Conservation (phyloP, 371 early-diverging fungal species). For the Rhizomucor pusillus region DNA sequence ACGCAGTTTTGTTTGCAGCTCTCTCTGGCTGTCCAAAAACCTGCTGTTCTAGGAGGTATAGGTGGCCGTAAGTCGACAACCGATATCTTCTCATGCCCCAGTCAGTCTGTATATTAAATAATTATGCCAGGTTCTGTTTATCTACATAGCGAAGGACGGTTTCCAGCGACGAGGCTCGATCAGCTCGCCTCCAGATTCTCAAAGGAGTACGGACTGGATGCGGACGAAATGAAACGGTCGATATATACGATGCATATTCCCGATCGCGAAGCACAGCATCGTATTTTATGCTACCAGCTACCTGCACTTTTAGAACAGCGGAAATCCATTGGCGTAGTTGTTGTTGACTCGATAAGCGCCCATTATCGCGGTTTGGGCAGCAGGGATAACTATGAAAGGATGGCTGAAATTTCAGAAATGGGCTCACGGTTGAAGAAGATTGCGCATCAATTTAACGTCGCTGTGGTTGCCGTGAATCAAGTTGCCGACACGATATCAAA, state of each 20-base stretch:
- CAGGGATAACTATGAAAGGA: slow-evolving; percentile 35
- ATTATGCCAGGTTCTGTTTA: slow-evolving; percentile 54
- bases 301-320: slow-evolving; percentile 53
- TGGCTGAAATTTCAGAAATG: slow-evolving; percentile 56
- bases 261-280: slow-evolving; percentile 69
- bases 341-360: slow-evolving; percentile 86
- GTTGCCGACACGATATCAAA: slow-evolving; percentile 27
- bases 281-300: slow-evolving; percentile 68
- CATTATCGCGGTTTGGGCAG: slow-evolving; percentile 54
- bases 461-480: slow-evolving; percentile 58
- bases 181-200: slow-evolving; percentile 38
- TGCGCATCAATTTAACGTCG: slow-evolving; percentile 57
- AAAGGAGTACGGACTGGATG: slow-evolving; percentile 5
- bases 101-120: too few species aligned
- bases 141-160: slow-evolving; percentile 62
- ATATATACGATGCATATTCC: slow-evolving; percentile 64
- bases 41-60: slow-evolving; percentile 50
- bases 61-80: slow-evolving; percentile 46
- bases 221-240: slow-evolving; percentile 18
- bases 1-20: slow-evolving; percentile 78
- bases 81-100: too few species aligned
- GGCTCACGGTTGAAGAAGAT: slow-evolving; percentile 60
- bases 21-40: slow-evolving; percentile 61
- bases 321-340: slow-evolving; percentile 59
- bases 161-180: slow-evolving; percentile 52